phyloP scores from a whole-genome alignment of 2,329 filamentous ascomycete species.

The Acephala macrosclerotiorum region DNA sequence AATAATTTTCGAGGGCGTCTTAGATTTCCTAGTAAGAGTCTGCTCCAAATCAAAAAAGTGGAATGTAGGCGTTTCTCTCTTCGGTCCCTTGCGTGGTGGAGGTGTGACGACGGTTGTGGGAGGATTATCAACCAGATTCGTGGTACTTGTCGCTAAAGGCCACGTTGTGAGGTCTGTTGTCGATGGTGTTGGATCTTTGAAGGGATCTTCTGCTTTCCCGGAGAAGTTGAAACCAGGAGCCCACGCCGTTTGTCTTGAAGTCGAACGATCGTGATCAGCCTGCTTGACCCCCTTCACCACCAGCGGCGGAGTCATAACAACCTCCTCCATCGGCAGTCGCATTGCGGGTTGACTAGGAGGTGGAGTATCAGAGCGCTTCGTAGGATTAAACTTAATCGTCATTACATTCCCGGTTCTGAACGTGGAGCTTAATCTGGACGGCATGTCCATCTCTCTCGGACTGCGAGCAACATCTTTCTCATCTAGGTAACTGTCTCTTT shows the following conservation, averaged over 20 bases:
- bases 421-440: conserved; percentile 24
- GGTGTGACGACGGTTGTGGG: neutral
- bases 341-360: conserved; percentile 13
- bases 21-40: no score
- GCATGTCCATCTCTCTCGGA: conserved; percentile 24
- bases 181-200: conserved; percentile 3
- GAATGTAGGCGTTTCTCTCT: neutral
- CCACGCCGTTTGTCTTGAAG: neutral
- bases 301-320: neutral
- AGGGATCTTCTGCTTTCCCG: neutral
- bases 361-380: conserved; percentile 22
- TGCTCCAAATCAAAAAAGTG: neutral
- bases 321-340: neutral
- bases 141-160: neutral
- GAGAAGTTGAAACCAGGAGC: neutral
- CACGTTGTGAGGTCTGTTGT: neutral
- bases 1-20: no score
- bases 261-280: no score
- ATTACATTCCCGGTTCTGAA: conserved; percentile 28
- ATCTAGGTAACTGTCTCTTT: conserved; percentile 26
- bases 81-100: neutral
- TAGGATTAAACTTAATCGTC: conserved; percentile 30
- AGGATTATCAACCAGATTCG: neutral
- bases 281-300: neutral
- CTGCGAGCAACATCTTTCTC: conserved; percentile 25